Base-by-base conservation (phyloP, 2,329 filamentous ascomycete genomes). In the Fusarium praegraminearum region DNA sequence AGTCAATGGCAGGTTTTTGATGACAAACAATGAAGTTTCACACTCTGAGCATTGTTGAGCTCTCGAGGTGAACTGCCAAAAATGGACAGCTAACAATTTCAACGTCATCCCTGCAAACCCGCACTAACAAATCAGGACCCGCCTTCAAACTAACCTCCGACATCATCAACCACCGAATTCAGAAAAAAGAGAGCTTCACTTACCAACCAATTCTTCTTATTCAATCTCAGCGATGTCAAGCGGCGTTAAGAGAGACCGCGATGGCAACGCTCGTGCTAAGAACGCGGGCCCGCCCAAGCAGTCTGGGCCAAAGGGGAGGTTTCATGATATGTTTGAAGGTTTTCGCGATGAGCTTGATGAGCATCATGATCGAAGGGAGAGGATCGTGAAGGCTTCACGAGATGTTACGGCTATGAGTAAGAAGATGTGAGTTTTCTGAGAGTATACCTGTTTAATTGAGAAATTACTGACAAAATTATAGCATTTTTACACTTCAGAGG, bases 351-450 rank as follows among this genome's bases (percentile, higher is more conserved):
- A 98, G 80, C 85, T 99, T 30, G 96, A 99, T 76, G 89, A 96
- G 80, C 95, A 98, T 78, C 93, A 99, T 79, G 96, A 98, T 80
- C 90, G 96, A 18, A 88, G 94, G 59, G 94, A 98, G 82, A 89
- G 91, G 55, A 89, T 97, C 72, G 92, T 97, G 76, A 99, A 98
- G 83, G 91, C 90, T 3, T 97, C 93, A 11, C 86, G 95, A 67
- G 96, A 99, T 79, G 92, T 99, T 62, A 99, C 96, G 9, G 94
- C 93, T 0, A 84, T 94, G 56, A 97, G 93, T 81, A 99, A 99
- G 85, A 99, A 98, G 83, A 97, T 98, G 94, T 97, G 80, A 82
- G 85, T 49, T 22, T 4, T 5, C 1, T 2, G 8, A 7, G 5
- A 2, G 18, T 12, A 12, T 5, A 0, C 2, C 15, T 30, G 13